A percentile compares a stretch with the other conserved stretches of the same genome.
Evolutionary conservation across 2,329 filamentous ascomycete genomes (phyloP).

Genomic region (Trichoderma brevicompactum): DNA sequence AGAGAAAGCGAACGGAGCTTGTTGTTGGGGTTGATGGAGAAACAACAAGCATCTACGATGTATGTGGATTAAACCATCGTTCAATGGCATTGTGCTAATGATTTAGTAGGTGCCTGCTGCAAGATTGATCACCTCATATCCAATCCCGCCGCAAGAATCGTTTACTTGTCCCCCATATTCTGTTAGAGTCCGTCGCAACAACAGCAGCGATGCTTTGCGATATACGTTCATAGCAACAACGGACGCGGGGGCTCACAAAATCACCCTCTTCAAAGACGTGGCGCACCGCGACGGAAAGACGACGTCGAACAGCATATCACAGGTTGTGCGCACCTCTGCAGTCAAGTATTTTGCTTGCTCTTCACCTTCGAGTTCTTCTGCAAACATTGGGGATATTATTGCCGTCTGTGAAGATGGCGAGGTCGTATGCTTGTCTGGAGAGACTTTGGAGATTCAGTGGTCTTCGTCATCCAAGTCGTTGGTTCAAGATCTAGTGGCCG

Average conservation of each 20-base stretch:
- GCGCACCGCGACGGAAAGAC: constrained; percentile 57
- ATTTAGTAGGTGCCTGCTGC: constrained; percentile 60
- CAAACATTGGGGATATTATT: constrained; percentile 50
- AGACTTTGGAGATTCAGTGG: constrained; percentile 47
- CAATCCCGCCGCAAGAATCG: constrained; percentile 66
- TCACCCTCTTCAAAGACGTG: constrained; percentile 64
- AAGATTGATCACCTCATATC: constrained; percentile 67
- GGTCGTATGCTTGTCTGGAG: constrained; percentile 63
- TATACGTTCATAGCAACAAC: constrained; percentile 65
- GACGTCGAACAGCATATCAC: constrained; percentile 54
- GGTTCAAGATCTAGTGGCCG: constrained; percentile 44
- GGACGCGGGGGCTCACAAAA: constrained; percentile 52
- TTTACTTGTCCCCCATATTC: constrained; percentile 67
- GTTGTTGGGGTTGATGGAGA: constrained; percentile 68
- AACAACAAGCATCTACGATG: constrained; percentile 68
- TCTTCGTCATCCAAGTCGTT: constrained; percentile 41
- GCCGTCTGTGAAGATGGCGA: constrained; percentile 65
- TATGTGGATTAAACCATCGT: constrained; percentile 41
- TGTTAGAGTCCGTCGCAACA: constrained; percentile 55
- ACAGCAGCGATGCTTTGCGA: constrained; percentile 55
- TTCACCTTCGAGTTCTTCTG: constrained; percentile 36
- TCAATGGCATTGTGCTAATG: constrained; percentile 22
- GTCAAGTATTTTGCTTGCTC: constrained; percentile 44
- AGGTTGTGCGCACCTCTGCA: constrained; percentile 47
- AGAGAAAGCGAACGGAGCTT: constrained; percentile 66